Percentiles rank a stretch among this genome's conserved stretches.
These are phyloP conservation scores for Dichomitus squalens DNA, from an alignment of 1,284 basidiomycete species.

Conservation along the genomic window DNA sequence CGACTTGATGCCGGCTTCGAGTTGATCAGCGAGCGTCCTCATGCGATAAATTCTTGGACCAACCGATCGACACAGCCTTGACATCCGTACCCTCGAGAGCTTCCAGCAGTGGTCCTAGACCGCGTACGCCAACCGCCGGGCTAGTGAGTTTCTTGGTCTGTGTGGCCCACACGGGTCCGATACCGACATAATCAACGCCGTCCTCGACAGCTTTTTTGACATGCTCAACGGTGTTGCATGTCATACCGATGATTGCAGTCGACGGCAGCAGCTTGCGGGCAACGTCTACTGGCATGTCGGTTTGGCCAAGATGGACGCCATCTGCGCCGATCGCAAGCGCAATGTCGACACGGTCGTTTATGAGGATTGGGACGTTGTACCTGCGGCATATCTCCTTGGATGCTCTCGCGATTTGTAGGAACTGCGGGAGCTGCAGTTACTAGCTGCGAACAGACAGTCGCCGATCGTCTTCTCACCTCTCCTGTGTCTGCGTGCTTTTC, in stretches of 20 bases:
- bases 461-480: constrained; percentile 50
- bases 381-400: constrained; percentile 79
- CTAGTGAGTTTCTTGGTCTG: constrained; percentile 71
- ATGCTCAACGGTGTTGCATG: constrained; percentile 73
- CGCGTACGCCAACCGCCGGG: constrained; percentile 62
- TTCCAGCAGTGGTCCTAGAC: constrained; percentile 66
- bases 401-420: constrained; percentile 74
- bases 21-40: neutral
- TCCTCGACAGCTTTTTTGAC: constrained; percentile 57
- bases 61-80: constrained; percentile 84
- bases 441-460: neutral
- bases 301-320: constrained; percentile 91
- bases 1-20: constrained; percentile 79
- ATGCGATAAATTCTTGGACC: constrained; percentile 19
- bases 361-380: constrained; percentile 84
- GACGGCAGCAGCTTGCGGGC: constrained; percentile 75
- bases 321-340: constrained; percentile 77
- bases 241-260: constrained; percentile 80
- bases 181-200: constrained; percentile 84
- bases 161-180: constrained; percentile 81
- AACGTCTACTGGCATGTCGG: constrained; percentile 77
- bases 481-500: constrained; percentile 83
- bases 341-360: constrained; percentile 92
- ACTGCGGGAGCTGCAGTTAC: constrained; percentile 45
- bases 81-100: constrained; percentile 64